Evolutionary conservation across 768 basidiomycete genomes (phyloP).

Genomic region (Trametes gibbosa): DNA sequence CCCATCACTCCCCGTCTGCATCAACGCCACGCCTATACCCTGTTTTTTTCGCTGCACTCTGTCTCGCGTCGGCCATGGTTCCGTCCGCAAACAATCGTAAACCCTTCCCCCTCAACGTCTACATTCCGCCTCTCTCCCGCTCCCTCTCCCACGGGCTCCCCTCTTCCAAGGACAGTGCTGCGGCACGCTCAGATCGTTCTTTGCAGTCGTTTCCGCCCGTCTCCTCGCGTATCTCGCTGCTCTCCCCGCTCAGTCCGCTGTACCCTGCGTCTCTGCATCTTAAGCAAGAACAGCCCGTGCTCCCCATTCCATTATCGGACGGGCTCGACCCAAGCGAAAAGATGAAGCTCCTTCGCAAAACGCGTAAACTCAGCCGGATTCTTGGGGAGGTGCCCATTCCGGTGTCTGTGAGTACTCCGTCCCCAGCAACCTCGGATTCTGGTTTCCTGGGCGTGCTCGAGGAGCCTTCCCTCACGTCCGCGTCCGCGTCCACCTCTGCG

Average conservation of each 20-base stretch:
- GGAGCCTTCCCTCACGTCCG: constrained; percentile 14
- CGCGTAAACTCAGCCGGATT: constrained; percentile 42
- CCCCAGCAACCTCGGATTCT: neutral
- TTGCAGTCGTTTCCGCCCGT: neutral
- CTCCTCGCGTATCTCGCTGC: constrained; percentile 11
- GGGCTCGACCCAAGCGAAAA: constrained; percentile 36
- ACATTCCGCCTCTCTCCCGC: constrained; percentile 5
- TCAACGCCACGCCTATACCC: constrained; percentile 8
- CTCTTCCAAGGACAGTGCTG: neutral
- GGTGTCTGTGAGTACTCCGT: constrained; percentile 3
- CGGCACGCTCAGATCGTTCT: neutral
- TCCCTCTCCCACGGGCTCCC: neutral
- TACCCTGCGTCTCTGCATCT: constrained; percentile 19
- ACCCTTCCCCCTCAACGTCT: constrained; percentile 12
- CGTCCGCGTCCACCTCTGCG: constrained; percentile 10
- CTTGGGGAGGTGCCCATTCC: constrained; percentile 37
- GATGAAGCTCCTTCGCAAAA: constrained; percentile 39
- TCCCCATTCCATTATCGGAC: constrained; percentile 24
- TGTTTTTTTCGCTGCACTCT: neutral
- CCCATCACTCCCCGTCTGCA: constrained; percentile 10
- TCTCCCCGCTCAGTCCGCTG: constrained; percentile 15
- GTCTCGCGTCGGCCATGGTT: constrained; percentile 8
- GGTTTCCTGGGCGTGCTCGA: constrained; percentile 10
- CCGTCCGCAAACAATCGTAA: constrained; percentile 11
- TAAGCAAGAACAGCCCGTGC: constrained; percentile 22